A percentile compares a stretch with the other conserved stretches of the same genome.
phyloP scores from a whole-genome alignment of 1,284 basidiomycete genomes.

The Microbotryum lychnidis-dioicae region DNA sequence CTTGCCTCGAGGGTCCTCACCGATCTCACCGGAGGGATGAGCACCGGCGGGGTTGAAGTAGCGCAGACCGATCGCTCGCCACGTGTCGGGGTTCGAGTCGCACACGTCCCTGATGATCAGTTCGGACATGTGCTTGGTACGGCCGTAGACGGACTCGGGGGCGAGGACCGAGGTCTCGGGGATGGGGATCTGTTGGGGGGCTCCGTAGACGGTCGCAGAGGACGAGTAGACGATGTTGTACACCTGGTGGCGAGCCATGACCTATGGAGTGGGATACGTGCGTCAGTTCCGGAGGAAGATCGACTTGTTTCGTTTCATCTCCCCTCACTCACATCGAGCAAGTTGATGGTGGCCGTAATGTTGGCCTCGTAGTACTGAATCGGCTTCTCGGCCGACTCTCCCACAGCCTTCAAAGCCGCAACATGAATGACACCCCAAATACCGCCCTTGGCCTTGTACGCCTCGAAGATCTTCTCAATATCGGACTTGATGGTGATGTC shows the following conservation, averaged over 20 bases:
- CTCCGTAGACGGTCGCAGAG: constrained; percentile 98
- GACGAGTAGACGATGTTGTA: constrained; percentile 90
- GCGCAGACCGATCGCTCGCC: constrained; percentile 73
- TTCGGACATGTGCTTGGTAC: constrained; percentile 92
- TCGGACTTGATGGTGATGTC: constrained; percentile 67
- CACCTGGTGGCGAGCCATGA: constrained; percentile 77
- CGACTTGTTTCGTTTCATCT: not conserved
- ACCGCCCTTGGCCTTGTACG: constrained; percentile 61
- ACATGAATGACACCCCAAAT: constrained; percentile 97
- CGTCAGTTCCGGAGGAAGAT: not conserved
- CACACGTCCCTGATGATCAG: constrained; percentile 83
- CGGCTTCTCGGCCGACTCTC: constrained; percentile 92
- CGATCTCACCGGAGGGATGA: constrained; percentile 89
- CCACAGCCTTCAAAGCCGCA: constrained; percentile 96
- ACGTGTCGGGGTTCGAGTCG: constrained; percentile 61
- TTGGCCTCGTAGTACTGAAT: constrained; percentile 89
- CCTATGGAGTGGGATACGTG: constrained; percentile 43
- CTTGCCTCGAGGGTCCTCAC: constrained; percentile 89
- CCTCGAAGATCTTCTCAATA: constrained; percentile 61
- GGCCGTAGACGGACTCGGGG: constrained; percentile 89
- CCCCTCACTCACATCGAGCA: constrained; percentile 50
- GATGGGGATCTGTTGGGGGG: constrained; percentile 84
- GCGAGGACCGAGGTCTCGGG: constrained; percentile 82
- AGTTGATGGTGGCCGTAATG: constrained; percentile 70
- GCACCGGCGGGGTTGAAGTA: constrained; percentile 78